Conservation (phyloP, 148 eudicot species). For the Silene uniflora region DNA sequence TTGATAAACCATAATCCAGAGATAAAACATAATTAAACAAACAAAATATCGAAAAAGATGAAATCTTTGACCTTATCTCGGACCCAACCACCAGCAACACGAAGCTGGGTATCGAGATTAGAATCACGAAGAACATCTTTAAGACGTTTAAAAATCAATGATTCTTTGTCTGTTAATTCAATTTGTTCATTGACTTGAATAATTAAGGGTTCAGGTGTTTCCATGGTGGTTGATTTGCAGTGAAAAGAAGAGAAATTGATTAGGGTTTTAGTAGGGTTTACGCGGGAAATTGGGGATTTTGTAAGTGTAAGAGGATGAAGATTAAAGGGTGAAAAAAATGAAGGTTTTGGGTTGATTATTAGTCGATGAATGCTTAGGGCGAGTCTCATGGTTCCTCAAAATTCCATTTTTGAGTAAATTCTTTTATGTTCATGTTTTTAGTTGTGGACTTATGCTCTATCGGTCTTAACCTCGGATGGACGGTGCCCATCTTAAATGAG, state of each 20-base stretch:
- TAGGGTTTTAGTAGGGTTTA: slow-evolving; percentile 38
- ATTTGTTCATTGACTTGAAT: slow-evolving; percentile 57
- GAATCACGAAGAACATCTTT: slow-evolving; percentile 58
- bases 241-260: not conserved
- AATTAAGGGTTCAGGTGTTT: slow-evolving; percentile 13
- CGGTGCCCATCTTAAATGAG: no score
- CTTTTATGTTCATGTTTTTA: no score
- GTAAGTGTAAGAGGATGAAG: no score
- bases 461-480: no score
- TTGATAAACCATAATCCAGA: no score
- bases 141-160: slow-evolving; percentile 55
- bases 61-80: slow-evolving; percentile 66
- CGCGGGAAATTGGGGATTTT: slow-evolving; percentile 3
- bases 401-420: no score
- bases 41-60: no score
- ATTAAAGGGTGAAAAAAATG: slow-evolving; percentile 11
- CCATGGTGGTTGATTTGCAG: no score
- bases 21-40: no score
- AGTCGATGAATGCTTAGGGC: slow-evolving; percentile 18
- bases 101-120: slow-evolving; percentile 68
- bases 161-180: slow-evolving; percentile 65
- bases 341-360: slow-evolving; percentile 9
- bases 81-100: slow-evolving; percentile 98
- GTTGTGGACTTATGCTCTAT: no score
- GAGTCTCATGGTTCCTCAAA: not conserved